Evolutionary conservation across 768 basidiomycete species (phyloP).

Genomic region (Termitomyces eurrhizus): DNA sequence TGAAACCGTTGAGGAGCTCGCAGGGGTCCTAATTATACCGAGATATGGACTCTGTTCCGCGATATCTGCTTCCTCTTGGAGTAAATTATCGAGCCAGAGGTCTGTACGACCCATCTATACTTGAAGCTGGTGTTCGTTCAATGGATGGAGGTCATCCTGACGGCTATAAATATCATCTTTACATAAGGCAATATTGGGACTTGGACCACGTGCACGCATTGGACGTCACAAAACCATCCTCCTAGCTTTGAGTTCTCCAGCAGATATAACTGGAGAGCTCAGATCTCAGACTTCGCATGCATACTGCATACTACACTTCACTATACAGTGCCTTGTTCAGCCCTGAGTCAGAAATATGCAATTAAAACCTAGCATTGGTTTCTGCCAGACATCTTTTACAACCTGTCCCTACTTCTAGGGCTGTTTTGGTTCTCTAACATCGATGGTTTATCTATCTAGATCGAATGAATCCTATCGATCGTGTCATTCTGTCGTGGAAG

Average conservation of each 20-base stretch:
- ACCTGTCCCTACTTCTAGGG: too few relatives aligned
- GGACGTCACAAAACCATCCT: too few relatives aligned
- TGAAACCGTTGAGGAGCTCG: slow-evolving; percentile 20
- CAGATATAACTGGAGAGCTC: background rate
- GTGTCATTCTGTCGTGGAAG: too few relatives aligned
- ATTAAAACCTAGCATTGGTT: too few relatives aligned
- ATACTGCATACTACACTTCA: background rate
- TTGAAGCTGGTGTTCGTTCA: slow-evolving; percentile 3
- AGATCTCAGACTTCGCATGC: background rate
- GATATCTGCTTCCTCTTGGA: slow-evolving; percentile 27
- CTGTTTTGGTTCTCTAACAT: too few relatives aligned
- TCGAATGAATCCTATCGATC: too few relatives aligned
- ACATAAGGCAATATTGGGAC: background rate
- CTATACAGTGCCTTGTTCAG: background rate
- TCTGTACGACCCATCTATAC: slow-evolving; percentile 15
- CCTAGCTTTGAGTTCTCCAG: background rate
- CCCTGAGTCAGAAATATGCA: too few relatives aligned
- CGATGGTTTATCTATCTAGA: too few relatives aligned
- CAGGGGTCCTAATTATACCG: slow-evolving; percentile 16
- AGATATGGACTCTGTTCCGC: slow-evolving; percentile 25
- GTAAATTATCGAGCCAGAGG: slow-evolving; percentile 18
- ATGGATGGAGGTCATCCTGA: background rate
- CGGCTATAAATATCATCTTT: background rate
- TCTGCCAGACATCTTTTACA: too few relatives aligned
- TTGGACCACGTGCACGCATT: too few relatives aligned